Conservation (phyloP, 2,329 filamentous ascomycete genomes). For the Fusarium sp. region DNA sequence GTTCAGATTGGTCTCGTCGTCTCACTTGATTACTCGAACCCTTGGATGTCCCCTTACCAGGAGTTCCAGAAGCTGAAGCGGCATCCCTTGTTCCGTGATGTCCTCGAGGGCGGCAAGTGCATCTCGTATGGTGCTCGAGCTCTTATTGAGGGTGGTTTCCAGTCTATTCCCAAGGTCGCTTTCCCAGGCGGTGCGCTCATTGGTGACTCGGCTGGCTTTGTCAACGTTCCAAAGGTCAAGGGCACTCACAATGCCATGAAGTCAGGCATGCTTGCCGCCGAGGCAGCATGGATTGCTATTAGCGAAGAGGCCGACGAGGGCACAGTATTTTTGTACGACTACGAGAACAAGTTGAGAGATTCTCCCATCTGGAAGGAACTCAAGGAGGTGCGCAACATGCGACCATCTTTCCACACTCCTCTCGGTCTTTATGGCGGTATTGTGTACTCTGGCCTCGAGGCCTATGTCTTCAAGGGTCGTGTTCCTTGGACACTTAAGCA, state of each 20-base stretch:
- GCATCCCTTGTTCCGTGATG: conserved; percentile 86
- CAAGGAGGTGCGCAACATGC: conserved; percentile 95
- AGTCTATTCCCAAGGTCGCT: conserved; percentile 95
- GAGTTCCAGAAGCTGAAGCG: conserved; percentile 99
- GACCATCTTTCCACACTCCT: conserved; percentile 89
- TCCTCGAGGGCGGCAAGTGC: conserved; percentile 96
- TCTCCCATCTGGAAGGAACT: conserved; percentile 95
- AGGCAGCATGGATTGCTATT: conserved; percentile 86
- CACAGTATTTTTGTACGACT: conserved; percentile 91
- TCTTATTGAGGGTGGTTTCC: conserved; percentile 93
- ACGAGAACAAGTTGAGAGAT: conserved; percentile 86
- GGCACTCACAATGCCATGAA: conserved; percentile 98
- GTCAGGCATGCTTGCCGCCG: conserved; percentile 94
- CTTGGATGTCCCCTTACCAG: conserved; percentile 92
- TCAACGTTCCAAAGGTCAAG: conserved; percentile 99
- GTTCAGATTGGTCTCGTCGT: conserved; percentile 92
- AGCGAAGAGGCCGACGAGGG: conserved; percentile 61
- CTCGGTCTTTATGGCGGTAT: conserved; percentile 91
- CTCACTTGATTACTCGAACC: conserved; percentile 94
- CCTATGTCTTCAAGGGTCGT: conserved; percentile 84
- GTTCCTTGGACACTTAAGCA: conserved; percentile 94
- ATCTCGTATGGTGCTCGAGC: conserved; percentile 95
- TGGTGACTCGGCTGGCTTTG: conserved; percentile 93
- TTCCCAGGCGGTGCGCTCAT: conserved; percentile 97
- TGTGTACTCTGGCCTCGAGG: conserved; percentile 91